phyloP scores from a whole-genome alignment of 371 early-diverging fungal species.

The Mortierella sp. region DNA sequence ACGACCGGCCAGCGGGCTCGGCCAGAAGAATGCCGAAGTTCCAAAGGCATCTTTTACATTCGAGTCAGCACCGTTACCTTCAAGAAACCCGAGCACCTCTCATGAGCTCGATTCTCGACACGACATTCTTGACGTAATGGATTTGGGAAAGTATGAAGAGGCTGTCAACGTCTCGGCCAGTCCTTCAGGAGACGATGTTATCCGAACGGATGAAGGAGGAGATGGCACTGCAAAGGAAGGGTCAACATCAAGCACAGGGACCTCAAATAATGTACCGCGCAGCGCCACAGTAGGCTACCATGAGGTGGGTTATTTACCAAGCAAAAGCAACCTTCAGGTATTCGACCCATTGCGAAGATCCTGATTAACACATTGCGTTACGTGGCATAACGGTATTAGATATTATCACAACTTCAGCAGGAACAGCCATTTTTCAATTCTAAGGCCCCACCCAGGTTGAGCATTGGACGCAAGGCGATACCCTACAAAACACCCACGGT shows the following conservation, averaged over 20 bases:
- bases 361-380: too few species aligned
- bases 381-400: background rate
- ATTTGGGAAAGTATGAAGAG: background rate
- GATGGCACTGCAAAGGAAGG: too few species aligned
- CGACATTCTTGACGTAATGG: background rate
- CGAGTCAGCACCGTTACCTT: slow-evolving; percentile 12
- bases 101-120: background rate
- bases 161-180: too few species aligned
- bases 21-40: slow-evolving; percentile 11
- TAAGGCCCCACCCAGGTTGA: background rate
- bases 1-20: too few species aligned
- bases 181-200: too few species aligned
- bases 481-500: slow-evolving; percentile 35
- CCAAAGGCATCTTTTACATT: slow-evolving; percentile 20
- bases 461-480: slow-evolving; percentile 6
- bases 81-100: background rate
- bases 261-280: too few species aligned
- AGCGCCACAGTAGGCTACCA: too few species aligned
- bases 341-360: too few species aligned
- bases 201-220: too few species aligned
- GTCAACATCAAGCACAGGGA: too few species aligned
- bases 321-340: too few species aligned
- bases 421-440: background rate
- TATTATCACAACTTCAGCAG: background rate
- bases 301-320: too few species aligned